Percentiles rank a stretch among this genome's conserved stretches.
phyloP scores from a whole-genome alignment of 805 yeast species.

The Blastobotrys chiropterorum region DNA sequence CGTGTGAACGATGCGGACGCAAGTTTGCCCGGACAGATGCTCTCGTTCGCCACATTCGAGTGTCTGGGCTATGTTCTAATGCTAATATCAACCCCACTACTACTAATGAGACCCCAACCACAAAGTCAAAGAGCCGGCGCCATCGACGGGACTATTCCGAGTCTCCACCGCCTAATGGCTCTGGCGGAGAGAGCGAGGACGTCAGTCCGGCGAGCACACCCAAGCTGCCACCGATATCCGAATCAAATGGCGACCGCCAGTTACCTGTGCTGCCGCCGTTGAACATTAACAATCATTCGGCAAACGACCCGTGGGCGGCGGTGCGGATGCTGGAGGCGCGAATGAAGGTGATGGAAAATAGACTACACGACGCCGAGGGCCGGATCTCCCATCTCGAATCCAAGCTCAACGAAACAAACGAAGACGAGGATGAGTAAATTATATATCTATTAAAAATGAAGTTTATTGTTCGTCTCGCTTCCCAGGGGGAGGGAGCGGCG shows the following conservation, averaged over 20 bases:
- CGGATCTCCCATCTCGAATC: conserved; percentile 22
- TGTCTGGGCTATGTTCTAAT: conserved; percentile 35
- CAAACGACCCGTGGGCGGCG: conserved; percentile 19
- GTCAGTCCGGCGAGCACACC: too few species aligned
- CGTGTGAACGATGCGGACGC: conserved; percentile 55
- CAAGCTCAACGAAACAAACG: not conserved
- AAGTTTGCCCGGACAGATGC: conserved; percentile 74
- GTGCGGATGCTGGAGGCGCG: conserved; percentile 27
- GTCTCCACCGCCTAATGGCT: too few species aligned
- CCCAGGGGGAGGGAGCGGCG: too few species aligned
- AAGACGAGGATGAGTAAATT: too few species aligned
- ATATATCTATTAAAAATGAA: too few species aligned
- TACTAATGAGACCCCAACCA: too few species aligned
- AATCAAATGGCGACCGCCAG: not conserved
- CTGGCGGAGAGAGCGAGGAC: too few species aligned
- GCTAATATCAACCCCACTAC: too few species aligned
- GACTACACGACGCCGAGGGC: conserved; percentile 28
- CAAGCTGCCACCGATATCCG: not conserved
- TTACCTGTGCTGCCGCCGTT: not conserved
- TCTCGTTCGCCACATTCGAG: conserved; percentile 57
- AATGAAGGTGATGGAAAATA: conserved; percentile 26
- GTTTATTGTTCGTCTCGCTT: too few species aligned
- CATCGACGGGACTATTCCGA: too few species aligned
- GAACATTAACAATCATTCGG: conserved; percentile 3
- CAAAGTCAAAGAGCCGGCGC: too few species aligned